A percentile compares a stretch with the other conserved stretches of the same genome.
These are phyloP conservation scores for Yamadazyma friedrichii DNA, from an alignment of 1,139 yeast species.

Conservation along the genomic window DNA sequence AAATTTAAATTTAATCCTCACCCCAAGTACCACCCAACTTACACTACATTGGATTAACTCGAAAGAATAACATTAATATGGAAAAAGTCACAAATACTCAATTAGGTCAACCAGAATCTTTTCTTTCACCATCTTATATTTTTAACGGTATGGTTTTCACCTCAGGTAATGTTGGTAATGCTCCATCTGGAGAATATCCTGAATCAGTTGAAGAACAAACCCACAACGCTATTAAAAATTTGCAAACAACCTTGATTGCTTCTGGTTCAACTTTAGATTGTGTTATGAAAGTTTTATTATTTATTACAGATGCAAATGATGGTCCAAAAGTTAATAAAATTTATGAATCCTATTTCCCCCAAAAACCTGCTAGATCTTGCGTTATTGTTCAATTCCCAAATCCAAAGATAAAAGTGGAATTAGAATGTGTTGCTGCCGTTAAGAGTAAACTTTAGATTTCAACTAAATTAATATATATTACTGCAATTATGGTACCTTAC, in stretches of 20 bases:
- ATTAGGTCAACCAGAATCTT: constrained; percentile 3
- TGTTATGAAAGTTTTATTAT: constrained; percentile 47
- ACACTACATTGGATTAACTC: too few relatives aligned
- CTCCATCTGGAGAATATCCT: constrained; percentile 27
- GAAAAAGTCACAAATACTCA: neutral
- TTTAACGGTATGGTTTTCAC: constrained; percentile 49
- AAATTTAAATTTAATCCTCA: too few relatives aligned
- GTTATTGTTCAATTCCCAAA: constrained; percentile 47
- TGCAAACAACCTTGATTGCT: constrained; percentile 37
- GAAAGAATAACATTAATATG: neutral
- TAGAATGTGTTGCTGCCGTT: constrained; percentile 36
- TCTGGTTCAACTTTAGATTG: constrained; percentile 44
- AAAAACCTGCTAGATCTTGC: constrained; percentile 52
- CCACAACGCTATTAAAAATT: constrained; percentile 33
- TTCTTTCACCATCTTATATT: constrained; percentile 41
- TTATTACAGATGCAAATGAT: constrained; percentile 40
- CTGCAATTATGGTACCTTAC: neutral
- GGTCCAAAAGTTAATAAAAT: constrained; percentile 42
- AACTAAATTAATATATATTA: neutral
- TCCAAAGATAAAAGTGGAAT: constrained; percentile 37
- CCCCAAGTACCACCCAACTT: too few relatives aligned
- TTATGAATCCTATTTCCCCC: constrained; percentile 41
- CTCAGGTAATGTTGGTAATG: constrained; percentile 24
- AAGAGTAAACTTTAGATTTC: neutral
- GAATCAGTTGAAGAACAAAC: constrained; percentile 38